Conservation (phyloP, 805 yeast genomes). For the Candida methanosorbosa region DNA sequence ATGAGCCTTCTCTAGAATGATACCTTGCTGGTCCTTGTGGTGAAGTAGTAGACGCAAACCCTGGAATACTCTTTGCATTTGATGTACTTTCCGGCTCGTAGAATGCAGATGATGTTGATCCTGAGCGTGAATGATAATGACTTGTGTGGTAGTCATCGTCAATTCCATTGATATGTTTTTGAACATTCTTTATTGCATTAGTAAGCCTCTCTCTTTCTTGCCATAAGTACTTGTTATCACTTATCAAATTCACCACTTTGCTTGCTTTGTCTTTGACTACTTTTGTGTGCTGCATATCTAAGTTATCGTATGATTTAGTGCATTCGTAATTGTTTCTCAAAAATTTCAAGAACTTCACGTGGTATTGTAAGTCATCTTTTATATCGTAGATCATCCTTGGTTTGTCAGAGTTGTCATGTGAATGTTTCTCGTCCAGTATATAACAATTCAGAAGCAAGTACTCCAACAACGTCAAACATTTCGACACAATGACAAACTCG, state of each 20-base stretch:
- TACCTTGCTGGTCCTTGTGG: too few species aligned
- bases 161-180: too few species aligned
- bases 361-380: constrained; percentile 7
- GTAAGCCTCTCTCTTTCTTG: constrained; percentile 9
- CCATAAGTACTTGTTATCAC: constrained; percentile 6
- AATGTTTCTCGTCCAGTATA: constrained; percentile 2
- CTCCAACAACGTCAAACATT: constrained; percentile 18
- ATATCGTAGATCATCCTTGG: constrained; percentile 13
- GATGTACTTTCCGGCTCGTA: background rate
- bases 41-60: too few species aligned
- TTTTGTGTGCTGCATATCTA: constrained; percentile 14
- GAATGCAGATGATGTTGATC: background rate
- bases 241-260: constrained; percentile 7
- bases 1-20: too few species aligned
- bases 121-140: too few species aligned
- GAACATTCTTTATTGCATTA: background rate
- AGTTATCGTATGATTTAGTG: constrained; percentile 12
- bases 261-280: constrained; percentile 11
- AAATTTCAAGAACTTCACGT: constrained; percentile 7
- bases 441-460: constrained; percentile 19
- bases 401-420: background rate
- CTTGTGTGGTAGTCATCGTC: too few species aligned
- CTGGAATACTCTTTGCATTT: too few species aligned
- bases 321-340: constrained; percentile 9
- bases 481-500: constrained; percentile 18